Percentiles rank a stretch among this genome's conserved stretches.
Evolutionary conservation across 257 asterid species (phyloP).

Genomic region (Solanum sejunctum): DNA sequence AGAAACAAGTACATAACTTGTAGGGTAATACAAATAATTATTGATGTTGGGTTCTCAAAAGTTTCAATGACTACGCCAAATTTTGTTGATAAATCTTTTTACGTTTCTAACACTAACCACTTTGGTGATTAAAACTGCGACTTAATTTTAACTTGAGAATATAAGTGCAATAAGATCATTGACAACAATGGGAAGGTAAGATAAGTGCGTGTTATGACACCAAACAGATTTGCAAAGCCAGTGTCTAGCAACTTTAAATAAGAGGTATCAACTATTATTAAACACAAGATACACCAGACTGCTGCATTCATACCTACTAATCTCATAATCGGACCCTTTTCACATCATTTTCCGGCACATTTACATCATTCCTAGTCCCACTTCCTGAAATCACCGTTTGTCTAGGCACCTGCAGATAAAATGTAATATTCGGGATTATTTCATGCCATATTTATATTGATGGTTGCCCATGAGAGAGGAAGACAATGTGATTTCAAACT

Average conservation of each 20-base stretch:
- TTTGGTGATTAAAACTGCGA: no score
- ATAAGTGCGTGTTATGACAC: background rate
- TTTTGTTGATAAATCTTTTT: no score
- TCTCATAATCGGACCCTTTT: conserved; percentile 57
- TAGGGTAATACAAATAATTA: no score
- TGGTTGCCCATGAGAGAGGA: background rate
- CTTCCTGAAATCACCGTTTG: conserved; percentile 9
- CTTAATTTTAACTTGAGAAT: background rate
- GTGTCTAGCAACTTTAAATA: background rate
- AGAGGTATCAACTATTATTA: background rate
- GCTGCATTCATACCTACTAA: background rate
- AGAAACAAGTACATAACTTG: no score
- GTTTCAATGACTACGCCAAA: no score
- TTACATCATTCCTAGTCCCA: conserved; percentile 37
- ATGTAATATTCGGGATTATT: background rate
- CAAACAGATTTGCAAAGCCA: background rate
- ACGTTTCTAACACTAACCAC: no score
- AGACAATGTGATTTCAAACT: background rate
- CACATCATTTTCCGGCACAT: conserved; percentile 70
- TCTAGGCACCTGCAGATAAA: conserved; percentile 21
- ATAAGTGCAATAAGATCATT: background rate
- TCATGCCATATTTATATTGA: background rate
- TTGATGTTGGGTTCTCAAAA: no score
- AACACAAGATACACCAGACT: background rate
- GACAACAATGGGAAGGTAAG: background rate